Evolutionary conservation across 2,329 filamentous ascomycete species (phyloP), one percentile per base, ranked within the genome.

Genomic region (Metarhizium anisopliae): DNA sequence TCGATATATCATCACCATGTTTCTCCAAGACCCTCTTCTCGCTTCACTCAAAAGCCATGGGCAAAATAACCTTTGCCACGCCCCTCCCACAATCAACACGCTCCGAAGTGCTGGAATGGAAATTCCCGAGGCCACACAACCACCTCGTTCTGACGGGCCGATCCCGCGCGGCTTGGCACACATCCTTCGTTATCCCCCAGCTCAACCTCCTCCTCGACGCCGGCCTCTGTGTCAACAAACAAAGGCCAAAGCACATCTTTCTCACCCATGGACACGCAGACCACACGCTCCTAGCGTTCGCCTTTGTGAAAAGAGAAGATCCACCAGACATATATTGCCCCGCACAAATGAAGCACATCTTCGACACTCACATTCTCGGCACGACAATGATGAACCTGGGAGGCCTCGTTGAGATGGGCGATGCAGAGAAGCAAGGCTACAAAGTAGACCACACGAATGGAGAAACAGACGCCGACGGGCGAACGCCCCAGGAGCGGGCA

Each of bases 111-210:
- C 67, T 78, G 0, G 73, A 77, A 56, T 77, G 74, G 73, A 66
- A 64, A 11, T 74, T 78, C 56, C 75, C 76, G 6, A 70, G 68
- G 36, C 75, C 75, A 0, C 68, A 73, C 58, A 64, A 68, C 52
- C 69, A 75, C 51, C 69, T 69, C 55, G 67, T 74, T 4, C 67
- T 79, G 10, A 76, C 74, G 1, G 76, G 76, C 54, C 70, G 70
- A 30, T 78, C 76, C 7, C 73, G 76, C 14, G 76, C 76, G 6
- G 76, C 76, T 14, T 78, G 76, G 76, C 75, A 78, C 63, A 79
- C 76, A 2, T 77, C 75, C 5, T 79, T 79, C 57, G 66, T 79
- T 50, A 71, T 79, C 52, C 76, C 76, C 1, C 72, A 77, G 58
- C 73, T 79, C 52, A 75, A 77, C 56, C 67, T 78, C 30, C 71